phyloP scores from a whole-genome alignment of 108 stramenopile genomes.

The Nitzschia putrida region DNA sequence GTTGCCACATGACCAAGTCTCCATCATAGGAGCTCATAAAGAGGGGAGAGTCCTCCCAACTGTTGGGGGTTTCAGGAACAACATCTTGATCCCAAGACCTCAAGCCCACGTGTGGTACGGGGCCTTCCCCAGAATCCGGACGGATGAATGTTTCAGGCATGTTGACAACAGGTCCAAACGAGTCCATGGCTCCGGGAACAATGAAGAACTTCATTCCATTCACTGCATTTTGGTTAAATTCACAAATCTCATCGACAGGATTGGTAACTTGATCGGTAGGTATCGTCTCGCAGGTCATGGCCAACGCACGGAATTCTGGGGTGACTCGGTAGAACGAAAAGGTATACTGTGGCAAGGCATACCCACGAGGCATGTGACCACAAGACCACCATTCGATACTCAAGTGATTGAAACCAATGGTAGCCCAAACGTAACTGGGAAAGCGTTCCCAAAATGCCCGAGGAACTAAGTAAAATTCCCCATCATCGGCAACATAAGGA shows the following conservation, averaged over 20 bases:
- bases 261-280: constrained; percentile 9
- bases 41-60: constrained; percentile 30
- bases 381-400: constrained; percentile 41
- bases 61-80: constrained; percentile 12
- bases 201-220: constrained; percentile 39
- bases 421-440: constrained; percentile 38
- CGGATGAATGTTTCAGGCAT: constrained; percentile 25
- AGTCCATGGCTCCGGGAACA: constrained; percentile 14
- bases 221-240: constrained; percentile 2
- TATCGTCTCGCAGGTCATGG: constrained; percentile 27
- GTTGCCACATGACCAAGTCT: constrained; percentile 36
- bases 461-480: constrained; percentile 10
- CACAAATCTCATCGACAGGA: constrained; percentile 28
- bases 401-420: constrained; percentile 42
- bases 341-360: constrained; percentile 24
- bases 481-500: constrained; percentile 23
- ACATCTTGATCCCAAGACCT: constrained; percentile 25
- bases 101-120: constrained; percentile 27
- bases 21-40: constrained; percentile 37
- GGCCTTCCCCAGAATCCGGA: constrained; percentile 8
- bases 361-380: constrained; percentile 30
- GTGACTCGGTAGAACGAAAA: constrained; percentile 37
- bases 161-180: constrained; percentile 18
- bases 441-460: constrained; percentile 31
- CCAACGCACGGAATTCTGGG: constrained; percentile 29